Evolutionary conservation across 179 eudicot species (phyloP), one percentile per base, ranked within the genome.

Genomic region (Drosera spatulata): DNA sequence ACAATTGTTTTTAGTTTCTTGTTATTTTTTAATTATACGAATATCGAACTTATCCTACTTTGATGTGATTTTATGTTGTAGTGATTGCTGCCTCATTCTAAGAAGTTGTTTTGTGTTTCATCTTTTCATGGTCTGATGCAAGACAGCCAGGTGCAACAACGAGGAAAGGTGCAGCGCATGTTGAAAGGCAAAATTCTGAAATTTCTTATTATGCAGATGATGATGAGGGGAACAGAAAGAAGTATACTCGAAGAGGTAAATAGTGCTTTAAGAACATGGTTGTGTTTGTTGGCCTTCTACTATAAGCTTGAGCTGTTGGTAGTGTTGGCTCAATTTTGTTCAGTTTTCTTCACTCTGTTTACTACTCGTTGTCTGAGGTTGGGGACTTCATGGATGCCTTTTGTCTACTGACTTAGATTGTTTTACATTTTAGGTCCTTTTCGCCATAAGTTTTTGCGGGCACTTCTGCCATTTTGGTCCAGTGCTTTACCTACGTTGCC

Each of bases 381-480:
- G 33, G 33, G 33, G 33, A 22, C 33, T 22, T 22, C 33, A 1
- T 22, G 33, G 33, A 22, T 22, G 33, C 33, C 33, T 22, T 22
- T 22, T 22, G 33, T 22, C 33, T 22, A 22, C 33, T 22, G 33
- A 22, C 33, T 22, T 22, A 22, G 33, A 22, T 22, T 22, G 33
- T 22, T 22, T 22, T 22, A 22, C 40, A 42, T 62, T 64, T 59
- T 65, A 91, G 98, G 98, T 72, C 61, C 88, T 59, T 75, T 88
- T 57, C 95, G 90, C 58, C 87, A 84, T 61, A 89, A 89, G 73
- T 79, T 91, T 69, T 65, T 91, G 7, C 73, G 89, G 69, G 81
- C 84, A 47, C 60, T 91, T 75, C 72, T 91, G 44, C 98, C 96
- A 12, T 86, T 91, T 64, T 91, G 96, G 96, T 88, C 96, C n/a